A percentile compares a stretch with the other conserved stretches of the same genome.
phyloP scores from a whole-genome alignment of 768 basidiomycete genomes.

The Clitopilus passeckerianus region DNA sequence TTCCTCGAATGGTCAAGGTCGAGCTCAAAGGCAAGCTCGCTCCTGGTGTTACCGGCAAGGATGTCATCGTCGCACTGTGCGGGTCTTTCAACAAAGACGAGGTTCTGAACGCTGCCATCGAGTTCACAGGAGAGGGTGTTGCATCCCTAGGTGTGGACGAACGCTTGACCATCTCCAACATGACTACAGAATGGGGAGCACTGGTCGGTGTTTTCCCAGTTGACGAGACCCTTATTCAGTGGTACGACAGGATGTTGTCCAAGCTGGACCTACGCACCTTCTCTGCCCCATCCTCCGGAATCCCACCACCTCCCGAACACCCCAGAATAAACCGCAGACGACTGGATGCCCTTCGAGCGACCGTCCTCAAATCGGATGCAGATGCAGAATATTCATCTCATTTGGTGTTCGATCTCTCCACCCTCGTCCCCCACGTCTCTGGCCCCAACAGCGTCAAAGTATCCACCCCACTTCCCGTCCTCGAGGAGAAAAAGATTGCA shows the following conservation, averaged over 20 bases:
- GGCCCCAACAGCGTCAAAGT: constrained; percentile 98
- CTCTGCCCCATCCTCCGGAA: constrained; percentile 40
- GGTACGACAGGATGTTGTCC: constrained; percentile 76
- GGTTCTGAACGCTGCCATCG: constrained; percentile 94
- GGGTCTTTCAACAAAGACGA: constrained; percentile 96
- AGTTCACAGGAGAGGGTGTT: constrained; percentile 91
- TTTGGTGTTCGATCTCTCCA: constrained; percentile 87
- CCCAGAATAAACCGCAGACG: constrained; percentile 79
- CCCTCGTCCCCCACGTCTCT: constrained; percentile 92
- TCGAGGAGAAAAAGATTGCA: constrained; percentile 65
- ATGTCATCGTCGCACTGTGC: constrained; percentile 95
- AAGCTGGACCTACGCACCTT: constrained; percentile 79
- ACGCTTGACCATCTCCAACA: constrained; percentile 95
- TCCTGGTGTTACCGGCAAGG: constrained; percentile 94
- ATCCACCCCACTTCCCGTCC: constrained; percentile 86
- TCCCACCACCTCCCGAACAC: constrained; percentile 73
- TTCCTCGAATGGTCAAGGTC: constrained; percentile 94
- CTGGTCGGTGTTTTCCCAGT: constrained; percentile 94
- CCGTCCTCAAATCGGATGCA: constrained; percentile 61
- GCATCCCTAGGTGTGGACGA: constrained; percentile 79
- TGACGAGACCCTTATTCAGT: constrained; percentile 73
- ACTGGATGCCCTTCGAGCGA: constrained; percentile 56
- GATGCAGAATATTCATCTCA: constrained; percentile 82
- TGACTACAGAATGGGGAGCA: constrained; percentile 99
- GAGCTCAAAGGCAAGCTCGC: constrained; percentile 79